phyloP scores from a whole-genome alignment of 140 eudicot species.

The Senecio squalidus region DNA sequence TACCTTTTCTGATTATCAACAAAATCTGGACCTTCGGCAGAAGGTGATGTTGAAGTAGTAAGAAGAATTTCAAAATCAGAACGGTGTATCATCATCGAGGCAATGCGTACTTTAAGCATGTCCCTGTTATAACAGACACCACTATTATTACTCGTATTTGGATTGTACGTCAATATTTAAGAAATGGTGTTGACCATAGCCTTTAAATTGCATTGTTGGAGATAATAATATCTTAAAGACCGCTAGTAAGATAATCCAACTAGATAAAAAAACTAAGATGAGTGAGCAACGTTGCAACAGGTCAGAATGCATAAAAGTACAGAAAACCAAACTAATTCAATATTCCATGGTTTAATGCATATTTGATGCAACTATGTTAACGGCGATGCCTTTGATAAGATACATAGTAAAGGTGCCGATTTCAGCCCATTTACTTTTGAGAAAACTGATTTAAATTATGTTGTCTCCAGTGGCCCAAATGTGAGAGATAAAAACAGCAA shows the following conservation, averaged over 20 bases:
- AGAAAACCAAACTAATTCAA: not conserved
- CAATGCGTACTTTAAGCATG: conserved; percentile 27
- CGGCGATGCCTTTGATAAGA: too few species aligned
- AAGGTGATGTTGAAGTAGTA: conserved; percentile 77
- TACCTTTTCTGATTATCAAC: conserved; percentile 72
- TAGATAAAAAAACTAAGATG: not conserved
- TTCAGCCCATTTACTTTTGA: not conserved
- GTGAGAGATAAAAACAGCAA: too few species aligned
- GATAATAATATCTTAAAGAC: not conserved
- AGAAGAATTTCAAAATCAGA: conserved; percentile 67
- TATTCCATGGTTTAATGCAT: too few species aligned
- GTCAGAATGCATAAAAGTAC: not conserved
- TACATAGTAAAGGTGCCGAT: too few species aligned
- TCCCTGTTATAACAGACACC: conserved; percentile 40
- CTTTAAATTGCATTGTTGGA: conserved; percentile 7
- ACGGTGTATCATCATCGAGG: conserved; percentile 32
- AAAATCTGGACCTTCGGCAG: conserved; percentile 81
- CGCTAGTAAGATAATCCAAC: not conserved
- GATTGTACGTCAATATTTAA: too few species aligned
- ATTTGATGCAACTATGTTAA: not conserved
- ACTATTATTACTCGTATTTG: not conserved
- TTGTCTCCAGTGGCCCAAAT: not conserved
- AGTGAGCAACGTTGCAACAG: not conserved
- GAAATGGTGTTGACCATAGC: too few species aligned
- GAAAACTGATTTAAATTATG: not conserved